Evolutionary conservation across 2,329 filamentous ascomycete genomes (phyloP).

Genomic region (Sarocladium strictum): DNA sequence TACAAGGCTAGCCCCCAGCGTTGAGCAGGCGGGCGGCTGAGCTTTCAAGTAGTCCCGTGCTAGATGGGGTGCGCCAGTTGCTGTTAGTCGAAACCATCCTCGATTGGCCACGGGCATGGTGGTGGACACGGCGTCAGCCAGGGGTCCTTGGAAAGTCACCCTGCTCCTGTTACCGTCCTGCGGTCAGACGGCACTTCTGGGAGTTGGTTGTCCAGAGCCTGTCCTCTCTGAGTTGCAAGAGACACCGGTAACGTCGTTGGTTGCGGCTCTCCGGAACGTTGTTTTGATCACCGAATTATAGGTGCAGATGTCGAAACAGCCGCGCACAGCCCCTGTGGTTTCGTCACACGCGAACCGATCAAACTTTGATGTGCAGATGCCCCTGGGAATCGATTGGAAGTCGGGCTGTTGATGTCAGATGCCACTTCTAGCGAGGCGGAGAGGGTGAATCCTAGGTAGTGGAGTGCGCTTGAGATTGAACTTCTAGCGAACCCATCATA

Average conservation of each 20-base stretch:
- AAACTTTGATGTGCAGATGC: neutral
- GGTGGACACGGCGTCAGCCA: constrained; percentile 19
- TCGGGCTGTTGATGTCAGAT: neutral
- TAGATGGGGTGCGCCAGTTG: constrained; percentile 15
- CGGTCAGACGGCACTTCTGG: constrained; percentile 13
- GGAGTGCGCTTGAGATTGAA: neutral
- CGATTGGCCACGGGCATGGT: constrained; percentile 27
- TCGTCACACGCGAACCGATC: neutral
- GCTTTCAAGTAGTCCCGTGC: constrained; percentile 24
- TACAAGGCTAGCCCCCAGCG: constrained; percentile 23
- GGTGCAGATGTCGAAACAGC: neutral
- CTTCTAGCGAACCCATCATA: neutral
- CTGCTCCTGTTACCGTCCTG: constrained; percentile 8
- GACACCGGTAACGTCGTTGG: neutral
- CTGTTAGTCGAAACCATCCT: constrained; percentile 24
- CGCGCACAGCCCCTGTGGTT: neutral
- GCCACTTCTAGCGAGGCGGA: neutral
- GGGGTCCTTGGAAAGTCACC: constrained; percentile 10
- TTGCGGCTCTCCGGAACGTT: neutral
- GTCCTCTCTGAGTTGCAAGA: neutral
- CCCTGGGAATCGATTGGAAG: neutral
- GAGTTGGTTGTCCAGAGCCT: neutral
- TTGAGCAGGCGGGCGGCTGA: constrained; percentile 23
- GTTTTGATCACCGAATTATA: neutral
- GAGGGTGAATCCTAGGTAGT: neutral